Evolutionary conservation across 139 green algal species (phyloP).

Genomic region (Chlorella vulgaris): DNA sequence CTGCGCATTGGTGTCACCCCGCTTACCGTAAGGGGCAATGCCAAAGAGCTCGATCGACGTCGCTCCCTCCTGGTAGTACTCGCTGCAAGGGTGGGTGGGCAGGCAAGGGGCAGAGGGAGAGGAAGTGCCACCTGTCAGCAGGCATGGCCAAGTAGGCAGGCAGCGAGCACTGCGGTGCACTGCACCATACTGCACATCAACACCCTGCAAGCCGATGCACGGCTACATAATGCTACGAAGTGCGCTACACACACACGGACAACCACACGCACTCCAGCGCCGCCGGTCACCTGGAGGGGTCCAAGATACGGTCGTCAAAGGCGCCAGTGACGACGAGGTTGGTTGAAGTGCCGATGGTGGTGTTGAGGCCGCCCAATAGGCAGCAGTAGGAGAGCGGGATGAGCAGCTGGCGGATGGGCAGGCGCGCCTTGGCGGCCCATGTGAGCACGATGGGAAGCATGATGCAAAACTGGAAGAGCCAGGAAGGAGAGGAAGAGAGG

Average conservation of each 20-base stretch:
- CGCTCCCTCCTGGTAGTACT: constrained; percentile 44
- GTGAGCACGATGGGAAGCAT: constrained; percentile 34
- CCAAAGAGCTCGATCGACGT: constrained; percentile 41
- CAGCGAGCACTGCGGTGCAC: too few relatives aligned
- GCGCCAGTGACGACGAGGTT: constrained; percentile 70
- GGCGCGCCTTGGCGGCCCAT: constrained; percentile 40
- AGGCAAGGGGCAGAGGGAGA: too few relatives aligned
- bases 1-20: not conserved
- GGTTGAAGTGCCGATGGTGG: constrained; percentile 65
- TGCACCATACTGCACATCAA: too few relatives aligned
- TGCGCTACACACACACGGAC: too few relatives aligned
- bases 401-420: constrained; percentile 60
- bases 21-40: constrained; percentile 39
- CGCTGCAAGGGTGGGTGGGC: constrained; percentile 2
- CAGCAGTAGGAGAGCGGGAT: constrained; percentile 66
- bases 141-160: too few relatives aligned
- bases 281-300: constrained; percentile 26
- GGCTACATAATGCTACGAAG: too few relatives aligned
- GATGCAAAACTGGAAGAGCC: too few relatives aligned
- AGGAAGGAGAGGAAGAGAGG: too few relatives aligned
- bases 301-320: constrained; percentile 31
- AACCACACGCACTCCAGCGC: not conserved
- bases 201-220: too few relatives aligned
- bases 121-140: too few relatives aligned
- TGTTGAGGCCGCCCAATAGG: constrained; percentile 67